A percentile compares a stretch with the other conserved stretches of the same genome.
Evolutionary conservation across 345 rosid species (phyloP).

Genomic region (Lepidium africanum): DNA sequence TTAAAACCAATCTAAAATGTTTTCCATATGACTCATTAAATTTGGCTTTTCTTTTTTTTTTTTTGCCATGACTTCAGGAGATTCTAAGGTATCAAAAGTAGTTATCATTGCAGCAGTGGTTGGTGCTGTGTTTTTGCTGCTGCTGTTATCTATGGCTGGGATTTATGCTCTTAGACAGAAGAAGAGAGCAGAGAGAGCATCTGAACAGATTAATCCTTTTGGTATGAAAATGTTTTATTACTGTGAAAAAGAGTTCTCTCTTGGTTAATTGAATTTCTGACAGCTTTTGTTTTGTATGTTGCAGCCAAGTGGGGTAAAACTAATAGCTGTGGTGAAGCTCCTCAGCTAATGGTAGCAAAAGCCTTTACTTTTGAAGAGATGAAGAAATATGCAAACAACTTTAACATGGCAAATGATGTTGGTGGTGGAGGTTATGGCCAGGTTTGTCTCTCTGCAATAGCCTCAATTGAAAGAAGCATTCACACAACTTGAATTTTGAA

Average conservation of each 20-base stretch:
- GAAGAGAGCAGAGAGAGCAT: not conserved
- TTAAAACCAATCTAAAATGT: not conserved
- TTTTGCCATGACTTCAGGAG: not conserved
- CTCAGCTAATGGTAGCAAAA: not conserved
- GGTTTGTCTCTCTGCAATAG: not conserved
- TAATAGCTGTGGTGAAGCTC: not conserved
- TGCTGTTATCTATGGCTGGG: not conserved
- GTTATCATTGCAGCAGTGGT: not conserved
- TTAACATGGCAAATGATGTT: not conserved
- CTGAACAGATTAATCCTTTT: constrained; percentile 23
- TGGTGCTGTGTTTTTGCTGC: not conserved
- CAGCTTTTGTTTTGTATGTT: not conserved
- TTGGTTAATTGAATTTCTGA: not conserved
- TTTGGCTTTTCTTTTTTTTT: not conserved
- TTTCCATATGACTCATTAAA: not conserved
- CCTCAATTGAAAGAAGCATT: not conserved
- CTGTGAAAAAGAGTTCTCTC: not conserved
- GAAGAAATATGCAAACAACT: not conserved
- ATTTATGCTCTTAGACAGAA: not conserved
- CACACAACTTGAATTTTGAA: not conserved
- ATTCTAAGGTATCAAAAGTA: constrained; percentile 17
- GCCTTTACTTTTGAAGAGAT: not conserved
- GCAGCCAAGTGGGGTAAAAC: not conserved
- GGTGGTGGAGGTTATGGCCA: not conserved
- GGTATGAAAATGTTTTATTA: not conserved